phyloP scores from a whole-genome alignment of 352 stramenopile genomes.

The Phytophthora citrophthora region DNA sequence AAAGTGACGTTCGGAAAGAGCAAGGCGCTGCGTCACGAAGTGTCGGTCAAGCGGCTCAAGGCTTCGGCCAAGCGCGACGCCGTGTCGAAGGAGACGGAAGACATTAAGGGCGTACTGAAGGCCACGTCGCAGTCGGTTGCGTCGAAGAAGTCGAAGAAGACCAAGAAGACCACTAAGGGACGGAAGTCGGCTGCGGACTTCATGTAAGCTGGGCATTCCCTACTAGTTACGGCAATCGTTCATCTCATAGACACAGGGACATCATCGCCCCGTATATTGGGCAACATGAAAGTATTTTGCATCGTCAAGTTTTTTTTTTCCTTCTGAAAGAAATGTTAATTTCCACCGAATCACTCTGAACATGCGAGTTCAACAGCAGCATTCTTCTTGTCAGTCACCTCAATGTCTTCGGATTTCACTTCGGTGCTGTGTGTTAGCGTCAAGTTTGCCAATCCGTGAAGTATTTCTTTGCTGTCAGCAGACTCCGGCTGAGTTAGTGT shows the following conservation, averaged over 20 bases:
- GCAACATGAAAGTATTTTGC: constrained; percentile 39
- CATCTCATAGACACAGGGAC: constrained; percentile 33
- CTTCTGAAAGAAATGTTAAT: not conserved
- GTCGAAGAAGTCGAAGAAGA: constrained; percentile 53
- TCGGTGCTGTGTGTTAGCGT: not conserved
- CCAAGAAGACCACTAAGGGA: constrained; percentile 33
- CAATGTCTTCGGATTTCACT: not conserved
- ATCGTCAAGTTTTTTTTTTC: constrained; percentile 3
- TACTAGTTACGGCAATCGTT: constrained; percentile 4
- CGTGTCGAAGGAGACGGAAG: constrained; percentile 55
- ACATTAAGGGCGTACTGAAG: constrained; percentile 84
- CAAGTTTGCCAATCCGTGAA: not conserved
- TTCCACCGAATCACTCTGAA: too few species aligned
- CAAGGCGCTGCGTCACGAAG: constrained; percentile 74
- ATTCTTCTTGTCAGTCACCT: too few species aligned
- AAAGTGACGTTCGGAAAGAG: constrained; percentile 91
- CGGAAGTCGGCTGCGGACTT: constrained; percentile 78
- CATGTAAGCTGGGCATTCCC: constrained; percentile 43
- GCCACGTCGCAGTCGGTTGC: constrained; percentile 27
- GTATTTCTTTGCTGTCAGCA: not conserved
- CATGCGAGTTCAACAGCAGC: too few species aligned
- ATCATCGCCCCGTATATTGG: constrained; percentile 11
- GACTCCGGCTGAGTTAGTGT: not conserved
- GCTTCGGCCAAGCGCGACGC: constrained; percentile 73
- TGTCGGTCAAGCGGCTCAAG: constrained; percentile 86